Conservation (phyloP, 306 rosid genomes). For the Vigna unguiculata region DNA sequence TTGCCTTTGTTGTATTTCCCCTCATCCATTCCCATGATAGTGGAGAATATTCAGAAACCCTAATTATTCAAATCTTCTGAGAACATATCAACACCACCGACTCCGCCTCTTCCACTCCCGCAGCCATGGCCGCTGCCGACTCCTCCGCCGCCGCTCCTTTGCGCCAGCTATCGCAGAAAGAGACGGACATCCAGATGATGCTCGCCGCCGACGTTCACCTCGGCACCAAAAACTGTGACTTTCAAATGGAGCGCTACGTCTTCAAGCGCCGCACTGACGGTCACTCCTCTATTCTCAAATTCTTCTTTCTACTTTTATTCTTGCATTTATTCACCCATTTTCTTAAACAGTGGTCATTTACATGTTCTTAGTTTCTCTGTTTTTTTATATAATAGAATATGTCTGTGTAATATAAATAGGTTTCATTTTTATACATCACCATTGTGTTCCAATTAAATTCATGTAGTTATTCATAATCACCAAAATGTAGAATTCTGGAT, state of each 20-base stretch:
- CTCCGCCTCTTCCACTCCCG: neutral
- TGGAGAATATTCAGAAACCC: neutral
- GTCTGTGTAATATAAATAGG: neutral
- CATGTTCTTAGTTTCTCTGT: neutral
- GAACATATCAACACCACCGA: neutral
- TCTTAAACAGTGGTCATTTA: neutral
- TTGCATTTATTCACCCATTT: neutral
- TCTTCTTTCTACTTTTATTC: too few species aligned
- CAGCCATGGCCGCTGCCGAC: slow-evolving; percentile 55
- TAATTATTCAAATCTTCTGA: slow-evolving; percentile 3
- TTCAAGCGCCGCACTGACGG: slow-evolving; percentile 86
- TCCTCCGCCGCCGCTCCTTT: slow-evolving; percentile 36
- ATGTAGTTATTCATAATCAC: neutral
- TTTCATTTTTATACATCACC: neutral
- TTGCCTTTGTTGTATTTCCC: neutral
- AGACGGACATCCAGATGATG: slow-evolving; percentile 86
- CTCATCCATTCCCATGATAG: neutral
- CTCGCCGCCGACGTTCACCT: slow-evolving; percentile 82
- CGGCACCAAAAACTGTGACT: slow-evolving; percentile 81
- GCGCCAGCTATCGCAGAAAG: slow-evolving; percentile 72
- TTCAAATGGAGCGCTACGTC: slow-evolving; percentile 84
- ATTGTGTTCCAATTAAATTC: neutral
- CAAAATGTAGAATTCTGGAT: neutral
- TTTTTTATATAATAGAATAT: neutral
- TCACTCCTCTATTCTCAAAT: neutral